Percentiles rank a stretch among this genome's conserved stretches.
phyloP scores from a whole-genome alignment of 108 stramenopile genomes.

The Phaeodactylum tricornutum region DNA sequence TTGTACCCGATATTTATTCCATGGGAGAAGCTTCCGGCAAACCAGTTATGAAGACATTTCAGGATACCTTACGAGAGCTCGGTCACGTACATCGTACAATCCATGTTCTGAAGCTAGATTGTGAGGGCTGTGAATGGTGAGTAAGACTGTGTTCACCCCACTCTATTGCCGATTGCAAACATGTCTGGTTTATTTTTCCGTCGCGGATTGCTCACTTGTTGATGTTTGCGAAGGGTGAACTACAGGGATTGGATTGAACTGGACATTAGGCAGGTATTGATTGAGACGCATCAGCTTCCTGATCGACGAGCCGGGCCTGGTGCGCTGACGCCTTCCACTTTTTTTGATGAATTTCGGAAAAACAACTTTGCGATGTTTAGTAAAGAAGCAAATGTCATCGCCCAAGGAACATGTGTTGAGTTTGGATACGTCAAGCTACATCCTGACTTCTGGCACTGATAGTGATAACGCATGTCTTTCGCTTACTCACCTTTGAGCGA shows the following conservation, averaged over 20 bases:
- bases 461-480: no score
- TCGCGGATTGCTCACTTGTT: no score
- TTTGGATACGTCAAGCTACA: conserved; percentile 24
- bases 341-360: conserved; percentile 23
- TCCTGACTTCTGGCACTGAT: conserved; percentile 17
- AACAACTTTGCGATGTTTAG: conserved; percentile 20
- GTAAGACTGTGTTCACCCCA: no score
- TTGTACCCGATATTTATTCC: no score
- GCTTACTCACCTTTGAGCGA: no score
- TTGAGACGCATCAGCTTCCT: conserved; percentile 31
- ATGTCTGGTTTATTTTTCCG: no score
- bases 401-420: conserved; percentile 7
- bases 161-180: no score
- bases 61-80: conserved; percentile 29
- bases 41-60: no score
- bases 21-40: no score
- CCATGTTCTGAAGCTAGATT: conserved; percentile 63
- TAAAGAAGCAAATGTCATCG: conserved; percentile 19
- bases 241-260: conserved; percentile 27
- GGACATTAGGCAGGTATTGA: conserved; percentile 21
- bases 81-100: conserved; percentile 43
- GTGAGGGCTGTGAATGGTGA: conserved; percentile 57
- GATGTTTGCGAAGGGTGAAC: conserved; percentile 10
- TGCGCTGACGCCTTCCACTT: no score
- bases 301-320: no score